phyloP scores from a whole-genome alignment of 2,329 filamentous ascomycete species.

The Alternaria sp. region DNA sequence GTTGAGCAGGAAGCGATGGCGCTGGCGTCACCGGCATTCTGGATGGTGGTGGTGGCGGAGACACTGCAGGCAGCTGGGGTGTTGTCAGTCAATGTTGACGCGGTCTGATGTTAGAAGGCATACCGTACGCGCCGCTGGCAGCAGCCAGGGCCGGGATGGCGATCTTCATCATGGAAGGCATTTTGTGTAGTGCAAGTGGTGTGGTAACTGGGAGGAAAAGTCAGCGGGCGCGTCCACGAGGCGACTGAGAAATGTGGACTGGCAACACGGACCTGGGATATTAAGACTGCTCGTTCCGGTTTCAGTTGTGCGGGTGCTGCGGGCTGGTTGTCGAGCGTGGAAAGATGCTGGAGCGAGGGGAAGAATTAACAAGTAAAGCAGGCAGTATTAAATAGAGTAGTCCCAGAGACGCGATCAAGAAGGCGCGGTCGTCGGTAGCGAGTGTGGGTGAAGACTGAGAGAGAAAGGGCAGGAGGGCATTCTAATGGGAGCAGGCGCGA shows the following conservation, averaged over 20 bases:
- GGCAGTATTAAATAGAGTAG: constrained; percentile 38
- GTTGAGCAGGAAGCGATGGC: constrained; percentile 69
- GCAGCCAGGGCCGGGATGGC: constrained; percentile 63
- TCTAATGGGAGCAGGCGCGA: constrained; percentile 12
- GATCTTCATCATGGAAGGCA: constrained; percentile 63
- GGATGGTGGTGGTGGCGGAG: constrained; percentile 63
- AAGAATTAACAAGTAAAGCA: constrained; percentile 46
- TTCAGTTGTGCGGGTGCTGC: constrained; percentile 14
- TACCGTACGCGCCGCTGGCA: constrained; percentile 60
- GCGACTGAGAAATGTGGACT: constrained; percentile 18
- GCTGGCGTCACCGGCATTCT: constrained; percentile 65
- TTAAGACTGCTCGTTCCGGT: constrained; percentile 43
- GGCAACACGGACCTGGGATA: constrained; percentile 40
- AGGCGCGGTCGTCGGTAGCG: constrained; percentile 32
- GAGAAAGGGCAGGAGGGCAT: constrained; percentile 14
- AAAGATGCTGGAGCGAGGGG: constrained; percentile 49
- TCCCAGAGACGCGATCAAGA: constrained; percentile 26
- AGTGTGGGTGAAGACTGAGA: constrained; percentile 29
- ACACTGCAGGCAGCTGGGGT: constrained; percentile 48
- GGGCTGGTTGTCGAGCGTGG: constrained; percentile 31
- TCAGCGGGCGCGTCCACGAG: constrained; percentile 30
- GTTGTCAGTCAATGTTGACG: constrained; percentile 21
- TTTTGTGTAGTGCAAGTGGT: constrained; percentile 32
- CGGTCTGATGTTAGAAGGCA: constrained; percentile 20
- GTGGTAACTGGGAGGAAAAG: constrained; percentile 30